Conservation (phyloP, 208 protist genomes). For the Trypanosoma lewisi region DNA sequence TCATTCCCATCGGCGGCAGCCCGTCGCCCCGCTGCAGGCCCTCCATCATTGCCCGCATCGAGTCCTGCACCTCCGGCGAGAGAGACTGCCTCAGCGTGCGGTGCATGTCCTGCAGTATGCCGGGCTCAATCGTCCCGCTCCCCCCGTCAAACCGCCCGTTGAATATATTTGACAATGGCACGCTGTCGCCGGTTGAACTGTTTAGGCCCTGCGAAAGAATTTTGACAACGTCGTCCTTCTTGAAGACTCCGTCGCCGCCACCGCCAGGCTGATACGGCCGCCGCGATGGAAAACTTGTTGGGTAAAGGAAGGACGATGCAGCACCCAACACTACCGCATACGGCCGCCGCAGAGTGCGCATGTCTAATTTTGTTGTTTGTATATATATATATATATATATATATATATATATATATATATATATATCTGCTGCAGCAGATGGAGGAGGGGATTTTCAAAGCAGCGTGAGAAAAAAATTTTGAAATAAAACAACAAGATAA, state of each 20-base stretch:
- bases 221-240: conserved; percentile 59
- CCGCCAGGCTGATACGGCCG: conserved; percentile 26
- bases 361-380: not conserved
- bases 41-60: conserved; percentile 77
- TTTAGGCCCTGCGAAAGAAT: conserved; percentile 48
- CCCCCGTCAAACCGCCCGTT: conserved; percentile 71
- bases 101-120: conserved; percentile 67
- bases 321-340: not conserved
- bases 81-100: conserved; percentile 53
- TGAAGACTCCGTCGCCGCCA: conserved; percentile 18
- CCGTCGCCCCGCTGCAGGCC: conserved; percentile 58
- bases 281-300: conserved; percentile 14
- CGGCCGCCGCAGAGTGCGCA: conserved; percentile 24
- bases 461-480: not conserved
- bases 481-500: not conserved
- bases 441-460: not conserved
- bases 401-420: not conserved
- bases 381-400: conserved; percentile 7
- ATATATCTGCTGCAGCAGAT: not conserved
- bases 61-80: conserved; percentile 84
- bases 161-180: conserved; percentile 52
- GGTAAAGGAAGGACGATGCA: not conserved
- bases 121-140: conserved; percentile 53
- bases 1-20: conserved; percentile 77
- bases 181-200: conserved; percentile 6